These are phyloP conservation scores for Aspergillus caelatus DNA, from an alignment of 2,329 filamentous ascomycete species.

Conservation along the genomic window DNA sequence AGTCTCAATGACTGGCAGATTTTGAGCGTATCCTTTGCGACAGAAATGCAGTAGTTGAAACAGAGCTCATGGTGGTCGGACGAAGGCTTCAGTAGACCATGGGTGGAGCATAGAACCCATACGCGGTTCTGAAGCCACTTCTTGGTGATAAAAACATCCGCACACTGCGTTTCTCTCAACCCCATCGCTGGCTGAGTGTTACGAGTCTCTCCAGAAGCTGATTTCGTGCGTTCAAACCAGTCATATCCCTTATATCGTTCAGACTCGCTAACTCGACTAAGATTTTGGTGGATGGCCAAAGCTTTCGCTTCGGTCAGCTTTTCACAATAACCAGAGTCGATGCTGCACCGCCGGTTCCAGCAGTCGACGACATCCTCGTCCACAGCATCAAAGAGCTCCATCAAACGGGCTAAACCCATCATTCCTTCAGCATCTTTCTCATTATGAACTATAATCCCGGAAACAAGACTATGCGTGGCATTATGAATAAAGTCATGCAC, in stretches of 20 bases:
- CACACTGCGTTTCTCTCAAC: constrained; percentile 43
- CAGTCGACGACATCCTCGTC: constrained; percentile 48
- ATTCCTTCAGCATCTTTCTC: constrained; percentile 47
- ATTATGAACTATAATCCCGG: constrained; percentile 47
- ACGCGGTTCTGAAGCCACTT: constrained; percentile 49
- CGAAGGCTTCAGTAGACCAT: constrained; percentile 38
- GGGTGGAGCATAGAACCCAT: constrained; percentile 46
- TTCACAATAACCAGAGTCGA: constrained; percentile 67
- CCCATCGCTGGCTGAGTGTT: constrained; percentile 29
- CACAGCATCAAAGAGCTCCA: constrained; percentile 49
- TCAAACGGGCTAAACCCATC: constrained; percentile 46
- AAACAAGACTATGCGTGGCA: constrained; percentile 38
- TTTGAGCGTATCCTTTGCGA: constrained; percentile 39
- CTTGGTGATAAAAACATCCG: constrained; percentile 47
- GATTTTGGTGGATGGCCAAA: constrained; percentile 39
- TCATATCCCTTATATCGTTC: constrained; percentile 42
- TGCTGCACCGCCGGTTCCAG: constrained; percentile 54
- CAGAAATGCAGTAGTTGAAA: constrained; percentile 39
- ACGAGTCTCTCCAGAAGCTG: constrained; percentile 20
- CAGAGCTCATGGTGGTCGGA: constrained; percentile 42
- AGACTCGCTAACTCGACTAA: constrained; percentile 33
- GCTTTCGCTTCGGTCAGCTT: constrained; percentile 68
- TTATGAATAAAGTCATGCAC: constrained; percentile 45
- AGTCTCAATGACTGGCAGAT: constrained; percentile 36
- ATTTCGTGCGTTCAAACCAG: constrained; percentile 39